Base-by-base conservation (phyloP, 352 stramenopile genomes). In the Stephanocyclus meneghinianus region DNA sequence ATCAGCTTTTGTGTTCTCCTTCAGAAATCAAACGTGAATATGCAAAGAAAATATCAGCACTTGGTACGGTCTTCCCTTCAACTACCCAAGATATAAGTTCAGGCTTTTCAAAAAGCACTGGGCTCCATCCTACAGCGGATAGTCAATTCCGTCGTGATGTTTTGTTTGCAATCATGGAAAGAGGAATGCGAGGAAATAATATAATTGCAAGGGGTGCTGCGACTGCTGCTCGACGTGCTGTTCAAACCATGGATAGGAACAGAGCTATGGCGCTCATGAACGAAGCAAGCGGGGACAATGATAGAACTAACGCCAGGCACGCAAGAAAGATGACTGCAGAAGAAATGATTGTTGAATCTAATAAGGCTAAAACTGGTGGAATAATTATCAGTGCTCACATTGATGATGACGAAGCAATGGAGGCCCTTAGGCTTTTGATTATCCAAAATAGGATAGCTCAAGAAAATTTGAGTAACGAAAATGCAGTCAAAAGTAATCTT, bases 401-500 rank as follows among this genome's bases (percentile, higher is more conserved):
- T 47, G 88, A 93, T 53, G 87, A 93, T 74, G 83, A 90, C 29
- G 87, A 93, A 73, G 78, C 80, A 9, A 91, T 93, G 76, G 88
- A 93, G 75, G 78, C 88, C 10, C 84, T 93, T 66, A 78, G 88
- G 16, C 74, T 93, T 30, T 62, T 92, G 30, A 80, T 93, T 10
- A 87, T 93, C 18, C 88, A 93, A 61, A 90, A 90, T 53, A 84
- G 83, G 37, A 86, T 90, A 18, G 85, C 80, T 47, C 77, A 90
- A 57, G 86, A 85, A 71, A 81, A 86, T 62, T 30, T 91, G 16
- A 88, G 67, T 47, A 37, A 81, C 21, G 76, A 86, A 11, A 85
- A 84, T 82, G 78, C 84, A 16, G 80, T 73, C 2, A 80, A 84
- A 15, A 48, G 21, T 26, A 18, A 40, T 29, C 18, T 30, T 59